Evolutionary conservation across 1,139 yeast genomes (phyloP), one percentile per base, ranked within the genome.

Genomic region (Entelexis paramagnoliae): DNA sequence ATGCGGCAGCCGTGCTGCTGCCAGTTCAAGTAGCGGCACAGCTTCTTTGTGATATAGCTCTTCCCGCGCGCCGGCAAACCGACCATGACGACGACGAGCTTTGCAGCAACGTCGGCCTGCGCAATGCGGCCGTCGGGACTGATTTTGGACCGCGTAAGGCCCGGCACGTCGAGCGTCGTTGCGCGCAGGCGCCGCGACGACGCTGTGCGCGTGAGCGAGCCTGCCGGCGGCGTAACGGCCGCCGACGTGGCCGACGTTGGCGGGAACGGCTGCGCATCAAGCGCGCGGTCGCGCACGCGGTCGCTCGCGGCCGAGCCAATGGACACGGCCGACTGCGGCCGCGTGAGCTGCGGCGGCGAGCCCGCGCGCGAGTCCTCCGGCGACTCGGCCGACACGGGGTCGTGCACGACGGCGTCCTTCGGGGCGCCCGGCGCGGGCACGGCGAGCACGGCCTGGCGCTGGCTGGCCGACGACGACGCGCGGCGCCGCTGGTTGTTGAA

Each of bases 51-150:
- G 58, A 89, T 85, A 65, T 88, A 89, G 7, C 93, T 83, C 67
- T 89, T 89, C 5, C 96, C 96, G 50, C 96, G 74, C 0, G 96
- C 96, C 0, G 96, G 96, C 39, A 87, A 70, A 0, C 96, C 96
- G 14, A 88, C 95, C 95, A 87, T 86, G 26, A 91, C 95, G 59
- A 89, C 87, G 20, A 89, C 95, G 51, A 89, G 71, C 64, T 86
- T 86, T 7, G 93, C 81, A 2, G 89, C 91, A 4, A 77, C 81
- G 70, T 78, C 88, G 51, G 75, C 73, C 19, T 80, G 77, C 1
- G 89, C 82, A 50, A 84, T 83, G 52, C 75, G 75, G 9, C 95
- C 95, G 64, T 86, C 93, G 0, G 95, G 95, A 0, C 89, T 79
- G 2, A 78, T 79, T 55, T 84, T 82, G 2, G 91, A 82, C 44